Percentiles rank a stretch among this genome's conserved stretches.
phyloP scores from a whole-genome alignment of 208 protist genomes.

The Blechomonas ayalai region DNA sequence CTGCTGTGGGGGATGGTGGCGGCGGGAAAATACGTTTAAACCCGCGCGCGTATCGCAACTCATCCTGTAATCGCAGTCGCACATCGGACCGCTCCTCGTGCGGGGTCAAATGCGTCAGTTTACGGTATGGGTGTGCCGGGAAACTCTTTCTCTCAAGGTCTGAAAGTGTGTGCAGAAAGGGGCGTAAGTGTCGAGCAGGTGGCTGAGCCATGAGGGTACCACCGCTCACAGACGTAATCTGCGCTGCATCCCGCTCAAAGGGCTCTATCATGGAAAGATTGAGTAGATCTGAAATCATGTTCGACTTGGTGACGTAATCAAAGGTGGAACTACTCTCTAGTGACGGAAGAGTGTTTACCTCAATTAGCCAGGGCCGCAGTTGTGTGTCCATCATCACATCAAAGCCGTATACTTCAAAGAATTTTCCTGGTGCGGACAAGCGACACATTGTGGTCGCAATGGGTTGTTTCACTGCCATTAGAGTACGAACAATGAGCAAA shows the following conservation, averaged over 20 bases:
- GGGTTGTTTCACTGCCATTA: conserved; percentile 41
- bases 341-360: conserved; percentile 90
- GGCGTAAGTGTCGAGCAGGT: too few relatives aligned
- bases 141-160: conserved; percentile 6
- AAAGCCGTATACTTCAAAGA: conserved; percentile 90
- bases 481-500: conserved; percentile 57
- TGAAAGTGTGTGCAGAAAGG: conserved; percentile 7
- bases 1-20: background rate
- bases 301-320: conserved; percentile 85
- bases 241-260: conserved; percentile 31
- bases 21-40: conserved; percentile 83
- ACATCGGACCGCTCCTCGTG: conserved; percentile 37
- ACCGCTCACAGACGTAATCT: conserved; percentile 7
- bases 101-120: background rate
- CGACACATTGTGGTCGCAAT: conserved; percentile 15
- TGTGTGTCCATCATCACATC: conserved; percentile 84
- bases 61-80: conserved; percentile 43
- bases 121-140: background rate
- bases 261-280: conserved; percentile 81
- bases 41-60: conserved; percentile 51
- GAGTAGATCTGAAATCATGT: conserved; percentile 80
- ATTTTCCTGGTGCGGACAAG: conserved; percentile 27
- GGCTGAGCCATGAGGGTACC: conserved; percentile 1
- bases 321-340: conserved; percentile 82
- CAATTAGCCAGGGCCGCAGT: conserved; percentile 73